phyloP scores from a whole-genome alignment of 1,139 yeast genomes.

The Suhomyces atakaporum region DNA sequence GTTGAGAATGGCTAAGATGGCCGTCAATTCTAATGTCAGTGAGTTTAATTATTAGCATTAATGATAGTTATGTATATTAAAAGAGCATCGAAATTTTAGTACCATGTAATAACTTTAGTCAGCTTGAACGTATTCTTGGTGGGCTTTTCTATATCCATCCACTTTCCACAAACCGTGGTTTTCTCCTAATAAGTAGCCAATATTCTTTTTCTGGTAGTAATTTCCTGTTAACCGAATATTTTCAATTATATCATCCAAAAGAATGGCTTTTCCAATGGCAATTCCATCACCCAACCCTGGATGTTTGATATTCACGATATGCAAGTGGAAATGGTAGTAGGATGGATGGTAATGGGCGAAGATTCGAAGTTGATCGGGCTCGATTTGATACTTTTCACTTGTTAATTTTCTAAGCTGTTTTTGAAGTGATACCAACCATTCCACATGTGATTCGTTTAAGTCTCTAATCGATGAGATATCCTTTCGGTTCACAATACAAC shows the following conservation, averaged over 20 bases:
- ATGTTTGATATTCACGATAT: slow-evolving; percentile 75
- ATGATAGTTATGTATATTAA: slow-evolving; percentile 3
- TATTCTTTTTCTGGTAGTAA: slow-evolving; percentile 39
- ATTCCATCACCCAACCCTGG: slow-evolving; percentile 75
- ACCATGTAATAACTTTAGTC: background rate
- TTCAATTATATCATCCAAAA: slow-evolving; percentile 81
- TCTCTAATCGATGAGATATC: slow-evolving; percentile 82
- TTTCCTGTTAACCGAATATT: slow-evolving; percentile 56
- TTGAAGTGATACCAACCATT: slow-evolving; percentile 53
- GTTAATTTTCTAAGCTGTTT: slow-evolving; percentile 50
- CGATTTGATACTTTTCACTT: slow-evolving; percentile 39
- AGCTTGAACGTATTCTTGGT: too few species aligned
- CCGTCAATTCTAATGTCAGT: slow-evolving; percentile 59
- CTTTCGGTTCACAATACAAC: slow-evolving; percentile 71
- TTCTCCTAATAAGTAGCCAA: slow-evolving; percentile 69
- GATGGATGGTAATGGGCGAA: slow-evolving; percentile 95
- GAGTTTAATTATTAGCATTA: slow-evolving; percentile 66
- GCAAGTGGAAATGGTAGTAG: slow-evolving; percentile 92
- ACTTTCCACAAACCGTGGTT: slow-evolving; percentile 72
- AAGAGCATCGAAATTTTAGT: background rate
- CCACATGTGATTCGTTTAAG: slow-evolving; percentile 57
- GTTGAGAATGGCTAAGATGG: slow-evolving; percentile 75
- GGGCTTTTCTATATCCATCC: slow-evolving; percentile 17
- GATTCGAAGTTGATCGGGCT: slow-evolving; percentile 58
- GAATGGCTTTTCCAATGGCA: slow-evolving; percentile 76